Base-by-base conservation (phyloP, 2,329 filamentous ascomycete genomes). In the Huntiella bhutanensis region DNA sequence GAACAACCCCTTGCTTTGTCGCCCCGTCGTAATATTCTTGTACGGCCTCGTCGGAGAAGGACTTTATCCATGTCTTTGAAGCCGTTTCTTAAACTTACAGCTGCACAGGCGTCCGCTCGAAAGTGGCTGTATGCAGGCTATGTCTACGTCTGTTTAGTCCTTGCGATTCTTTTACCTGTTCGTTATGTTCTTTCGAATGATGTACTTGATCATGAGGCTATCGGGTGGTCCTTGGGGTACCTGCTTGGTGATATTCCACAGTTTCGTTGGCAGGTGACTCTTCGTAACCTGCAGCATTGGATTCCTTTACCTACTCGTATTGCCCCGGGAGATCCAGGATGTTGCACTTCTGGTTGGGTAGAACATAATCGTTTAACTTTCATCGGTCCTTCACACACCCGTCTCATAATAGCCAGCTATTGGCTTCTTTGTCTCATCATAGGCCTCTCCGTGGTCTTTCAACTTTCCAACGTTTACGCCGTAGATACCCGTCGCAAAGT, bases 401-500 rank as follows among this genome's bases (percentile, higher is more conserved):
- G 91, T n/a, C 73, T 96, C 1, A 55, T 82, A 3, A 65, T 96
- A 13, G 72, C 73, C 47, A 73, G 61, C 3, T 94, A 94, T 66
- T 96, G 80, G 68, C 53, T 78, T 1, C 53, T 62, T 3, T 75
- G 92, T 46, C 70, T 96, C 12, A 58, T 73, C 12, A 58, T 75
- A 1, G 91, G 88, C 1, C 69, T 96, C 33, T 63, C 76, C 7
- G 68, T 82, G 3, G 83, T 95, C 5, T 74, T 91, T 45, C 74
- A 70, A 37, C 71, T 93, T 34, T 82, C 80, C 36, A 67, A 76
- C 3, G 67, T 83, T 43, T 87, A 82, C 53, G 87, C 95, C 62
- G 88, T 98, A 41, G 91, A 98, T 62, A 98, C 91, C 1, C 75
- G 91, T 43, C 77, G 91, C 43, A 98, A 98, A 61, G 83, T 96